Conservation (phyloP, 2,329 filamentous ascomycete genomes). For the Parafenestella ontariensis region DNA sequence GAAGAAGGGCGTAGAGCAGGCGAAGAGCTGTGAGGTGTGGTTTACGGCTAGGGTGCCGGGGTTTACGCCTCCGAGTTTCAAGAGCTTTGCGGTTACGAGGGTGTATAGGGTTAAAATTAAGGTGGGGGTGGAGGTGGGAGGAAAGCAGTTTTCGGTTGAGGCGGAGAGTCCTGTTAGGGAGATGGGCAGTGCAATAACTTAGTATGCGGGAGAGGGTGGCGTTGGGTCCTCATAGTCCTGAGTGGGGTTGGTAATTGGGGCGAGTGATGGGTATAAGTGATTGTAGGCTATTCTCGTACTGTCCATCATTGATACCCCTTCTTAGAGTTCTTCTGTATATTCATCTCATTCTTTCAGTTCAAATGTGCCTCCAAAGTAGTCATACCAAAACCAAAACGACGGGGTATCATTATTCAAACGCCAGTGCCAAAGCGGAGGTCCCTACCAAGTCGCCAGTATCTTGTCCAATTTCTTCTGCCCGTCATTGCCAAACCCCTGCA, state of each 20-base stretch:
- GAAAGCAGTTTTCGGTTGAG: constrained; percentile 28
- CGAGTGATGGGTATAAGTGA: too few relatives aligned
- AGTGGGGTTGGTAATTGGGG: too few relatives aligned
- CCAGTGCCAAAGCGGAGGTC: not conserved
- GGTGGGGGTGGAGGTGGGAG: constrained; percentile 21
- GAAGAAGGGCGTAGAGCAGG: constrained; percentile 12
- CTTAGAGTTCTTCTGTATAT: not conserved
- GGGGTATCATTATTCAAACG: constrained; percentile 20
- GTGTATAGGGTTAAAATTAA: constrained; percentile 29
- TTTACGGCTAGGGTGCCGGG: constrained; percentile 30
- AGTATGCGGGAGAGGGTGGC: not conserved
- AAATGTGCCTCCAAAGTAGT: too few relatives aligned
- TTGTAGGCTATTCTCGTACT: not conserved
- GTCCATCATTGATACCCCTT: not conserved
- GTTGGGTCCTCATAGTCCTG: too few relatives aligned
- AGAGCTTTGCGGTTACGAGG: constrained; percentile 31
- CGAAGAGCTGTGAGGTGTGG: constrained; percentile 20
- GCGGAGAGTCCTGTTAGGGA: constrained; percentile 18
- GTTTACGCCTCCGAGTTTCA: constrained; percentile 28
- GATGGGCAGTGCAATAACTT: constrained; percentile 11
- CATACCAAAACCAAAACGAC: not conserved
- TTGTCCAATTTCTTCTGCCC: constrained; percentile 34
- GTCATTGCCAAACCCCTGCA: constrained; percentile 23
- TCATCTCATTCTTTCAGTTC: not conserved
- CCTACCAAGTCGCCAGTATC: constrained; percentile 34